A percentile compares a stretch with the other conserved stretches of the same genome.
These are phyloP conservation scores for Hygrocybe punicea DNA, from an alignment of 768 basidiomycete genomes.

Conservation along the genomic window DNA sequence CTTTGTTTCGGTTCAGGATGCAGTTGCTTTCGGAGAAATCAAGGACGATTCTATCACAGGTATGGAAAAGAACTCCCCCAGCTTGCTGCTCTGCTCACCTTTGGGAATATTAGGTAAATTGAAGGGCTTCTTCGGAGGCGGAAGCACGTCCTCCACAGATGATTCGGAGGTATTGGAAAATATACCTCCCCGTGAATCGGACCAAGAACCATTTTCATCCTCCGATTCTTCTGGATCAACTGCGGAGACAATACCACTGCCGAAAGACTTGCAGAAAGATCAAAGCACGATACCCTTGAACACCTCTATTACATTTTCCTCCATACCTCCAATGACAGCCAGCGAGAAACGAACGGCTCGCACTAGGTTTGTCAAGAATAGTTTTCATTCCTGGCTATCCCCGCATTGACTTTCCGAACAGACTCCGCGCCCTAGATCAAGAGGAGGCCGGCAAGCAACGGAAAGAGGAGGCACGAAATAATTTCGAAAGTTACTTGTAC, in stretches of 20 bases:
- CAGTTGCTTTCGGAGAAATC: constrained; percentile 73
- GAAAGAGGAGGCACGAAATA: constrained; percentile 87
- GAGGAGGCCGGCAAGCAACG: constrained; percentile 73
- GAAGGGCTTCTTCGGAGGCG: constrained; percentile 80
- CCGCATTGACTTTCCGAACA: constrained; percentile 26
- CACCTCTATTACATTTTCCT: constrained; percentile 58
- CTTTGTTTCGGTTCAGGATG: constrained; percentile 76
- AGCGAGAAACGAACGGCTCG: constrained; percentile 73
- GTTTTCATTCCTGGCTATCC: not conserved
- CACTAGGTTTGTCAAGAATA: constrained; percentile 53
- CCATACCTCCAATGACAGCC: constrained; percentile 70
- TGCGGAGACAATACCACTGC: constrained; percentile 30
- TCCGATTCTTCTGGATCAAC: constrained; percentile 34
- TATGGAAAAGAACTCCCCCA: constrained; percentile 27
- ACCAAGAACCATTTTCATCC: constrained; percentile 34
- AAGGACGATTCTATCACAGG: constrained; percentile 78
- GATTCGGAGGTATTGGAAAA: constrained; percentile 39
- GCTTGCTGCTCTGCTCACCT: constrained; percentile 9
- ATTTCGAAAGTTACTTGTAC: constrained; percentile 92
- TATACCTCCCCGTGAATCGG: constrained; percentile 40
- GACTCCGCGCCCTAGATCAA: constrained; percentile 73
- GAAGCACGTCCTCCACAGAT: constrained; percentile 42
- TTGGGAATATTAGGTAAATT: constrained; percentile 59
- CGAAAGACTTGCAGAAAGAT: constrained; percentile 40
- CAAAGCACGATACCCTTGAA: constrained; percentile 63